Percentiles rank a stretch among this genome's conserved stretches.
These are phyloP conservation scores for Lophiostoma macrostomum DNA, from an alignment of 495 filamentous ascomycete species.

Conservation along the genomic window DNA sequence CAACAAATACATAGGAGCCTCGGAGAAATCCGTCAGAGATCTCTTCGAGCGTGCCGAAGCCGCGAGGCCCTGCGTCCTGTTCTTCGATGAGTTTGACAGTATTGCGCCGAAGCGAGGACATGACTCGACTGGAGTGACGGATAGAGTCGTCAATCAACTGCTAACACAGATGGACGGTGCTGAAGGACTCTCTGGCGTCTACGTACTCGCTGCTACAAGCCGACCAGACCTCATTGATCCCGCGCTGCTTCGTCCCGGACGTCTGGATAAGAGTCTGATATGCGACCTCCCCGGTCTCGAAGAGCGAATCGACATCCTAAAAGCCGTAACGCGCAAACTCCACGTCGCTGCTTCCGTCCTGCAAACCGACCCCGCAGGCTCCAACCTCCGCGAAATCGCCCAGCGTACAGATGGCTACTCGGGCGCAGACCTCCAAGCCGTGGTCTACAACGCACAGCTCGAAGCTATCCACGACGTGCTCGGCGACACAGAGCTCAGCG, in stretches of 20 bases:
- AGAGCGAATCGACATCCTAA: constrained; percentile 84
- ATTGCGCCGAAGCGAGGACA: constrained; percentile 97
- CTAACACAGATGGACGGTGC: constrained; percentile 99
- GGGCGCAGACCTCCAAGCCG: constrained; percentile 89
- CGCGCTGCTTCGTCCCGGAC: constrained; percentile 80
- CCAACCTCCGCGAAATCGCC: constrained; percentile 65
- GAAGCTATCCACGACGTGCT: constrained; percentile 95
- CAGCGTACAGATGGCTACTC: constrained; percentile 83
- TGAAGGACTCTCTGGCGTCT: constrained; percentile 89
- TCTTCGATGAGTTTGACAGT: constrained; percentile 98
- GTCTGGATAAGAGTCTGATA: constrained; percentile 84
- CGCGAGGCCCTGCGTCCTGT: constrained; percentile 85
- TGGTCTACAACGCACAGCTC: constrained; percentile 93
- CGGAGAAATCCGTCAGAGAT: constrained; percentile 90
- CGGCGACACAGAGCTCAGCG: constrained; percentile 54
- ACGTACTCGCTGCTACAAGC: constrained; percentile 89
- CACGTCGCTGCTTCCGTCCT: constrained; percentile 60
- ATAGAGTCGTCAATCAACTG: constrained; percentile 97
- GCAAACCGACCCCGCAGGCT: constrained; percentile 44
- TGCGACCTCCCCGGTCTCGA: constrained; percentile 79
- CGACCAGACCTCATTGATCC: constrained; percentile 93
- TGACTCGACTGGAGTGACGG: constrained; percentile 93
- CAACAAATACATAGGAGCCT: constrained; percentile 97
- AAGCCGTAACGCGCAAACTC: constrained; percentile 74
- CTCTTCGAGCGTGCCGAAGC: constrained; percentile 89